These are phyloP conservation scores for Neostapfia colusana DNA, from an alignment of 176 grass and related monocot species.

Conservation along the genomic window DNA sequence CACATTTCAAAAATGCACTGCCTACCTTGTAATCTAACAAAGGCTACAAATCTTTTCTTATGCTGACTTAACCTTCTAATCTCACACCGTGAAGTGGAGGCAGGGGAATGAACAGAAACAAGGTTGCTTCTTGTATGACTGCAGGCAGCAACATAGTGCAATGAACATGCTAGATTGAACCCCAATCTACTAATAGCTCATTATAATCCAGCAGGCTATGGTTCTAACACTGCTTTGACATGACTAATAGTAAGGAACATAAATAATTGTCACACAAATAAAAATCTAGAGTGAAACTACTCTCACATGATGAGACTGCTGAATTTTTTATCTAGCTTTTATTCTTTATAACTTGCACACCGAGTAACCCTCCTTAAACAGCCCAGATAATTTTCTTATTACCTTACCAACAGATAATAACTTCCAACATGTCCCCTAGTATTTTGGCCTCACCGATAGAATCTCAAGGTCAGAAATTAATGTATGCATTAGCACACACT, in stretches of 20 bases:
- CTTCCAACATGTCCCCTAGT: slow-evolving; percentile 37
- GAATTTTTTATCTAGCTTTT: neutral
- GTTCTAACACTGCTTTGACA: slow-evolving; percentile 6
- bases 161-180: neutral
- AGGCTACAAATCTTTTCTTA: neutral
- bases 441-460: slow-evolving; percentile 36
- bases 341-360: neutral
- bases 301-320: neutral
- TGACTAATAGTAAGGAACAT: neutral
- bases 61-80: neutral
- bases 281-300: neutral
- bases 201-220: neutral
- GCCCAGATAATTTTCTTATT: slow-evolving; percentile 19
- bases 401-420: slow-evolving; percentile 42
- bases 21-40: too few species aligned
- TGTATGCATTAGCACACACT: slow-evolving; percentile 48
- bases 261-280: neutral
- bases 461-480: slow-evolving; percentile 45
- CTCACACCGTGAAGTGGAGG: neutral
- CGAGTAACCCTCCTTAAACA: neutral
- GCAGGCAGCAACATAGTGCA: neutral
- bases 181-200: slow-evolving; percentile 1
- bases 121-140: slow-evolving; percentile 8
- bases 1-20: neutral
- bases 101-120: neutral